These are phyloP conservation scores for Ophiognomonia clavigignenti-juglandacearum DNA, from an alignment of 2,329 filamentous ascomycete species.

Conservation along the genomic window DNA sequence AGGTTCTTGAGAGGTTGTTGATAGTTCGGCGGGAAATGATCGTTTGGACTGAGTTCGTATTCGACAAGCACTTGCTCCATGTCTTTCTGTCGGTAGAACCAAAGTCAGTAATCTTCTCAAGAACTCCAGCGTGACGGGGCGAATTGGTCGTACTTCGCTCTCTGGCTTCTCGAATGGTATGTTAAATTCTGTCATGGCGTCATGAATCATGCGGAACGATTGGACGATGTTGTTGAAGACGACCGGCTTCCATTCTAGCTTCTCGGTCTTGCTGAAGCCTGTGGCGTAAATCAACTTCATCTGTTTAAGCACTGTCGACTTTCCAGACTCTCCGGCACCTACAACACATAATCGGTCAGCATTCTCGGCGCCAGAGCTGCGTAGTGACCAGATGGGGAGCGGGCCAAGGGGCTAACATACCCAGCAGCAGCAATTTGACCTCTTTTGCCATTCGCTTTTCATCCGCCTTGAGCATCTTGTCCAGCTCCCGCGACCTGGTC, in stretches of 20 bases:
- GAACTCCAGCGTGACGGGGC: not conserved
- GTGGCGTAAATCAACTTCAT: constrained; percentile 97
- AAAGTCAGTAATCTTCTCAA: not conserved
- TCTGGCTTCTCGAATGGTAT: constrained; percentile 74
- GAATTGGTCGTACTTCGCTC: constrained; percentile 63
- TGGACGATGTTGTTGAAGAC: constrained; percentile 94
- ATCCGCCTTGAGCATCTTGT: constrained; percentile 78
- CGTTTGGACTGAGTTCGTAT: constrained; percentile 76
- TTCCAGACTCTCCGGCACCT: constrained; percentile 90
- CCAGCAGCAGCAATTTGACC: constrained; percentile 89
- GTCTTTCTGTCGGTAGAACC: constrained; percentile 57
- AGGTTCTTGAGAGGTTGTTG: constrained; percentile 76
- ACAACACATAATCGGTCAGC: constrained; percentile 1
- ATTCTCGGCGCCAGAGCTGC: not conserved
- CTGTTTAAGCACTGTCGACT: constrained; percentile 96
- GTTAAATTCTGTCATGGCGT: constrained; percentile 82
- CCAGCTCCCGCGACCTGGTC: constrained; percentile 69
- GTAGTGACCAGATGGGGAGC: not conserved
- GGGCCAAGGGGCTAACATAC: constrained; percentile 46
- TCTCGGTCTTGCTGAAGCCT: constrained; percentile 85
- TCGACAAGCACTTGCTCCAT: constrained; percentile 74
- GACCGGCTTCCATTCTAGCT: constrained; percentile 89
- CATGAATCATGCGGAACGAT: constrained; percentile 83
- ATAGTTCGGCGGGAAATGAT: constrained; percentile 73
- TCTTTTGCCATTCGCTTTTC: constrained; percentile 82